Evolutionary conservation across 495 filamentous ascomycete genomes (phyloP), one percentile per base, ranked within the genome.

Genomic region (Penicillium fimorum): DNA sequence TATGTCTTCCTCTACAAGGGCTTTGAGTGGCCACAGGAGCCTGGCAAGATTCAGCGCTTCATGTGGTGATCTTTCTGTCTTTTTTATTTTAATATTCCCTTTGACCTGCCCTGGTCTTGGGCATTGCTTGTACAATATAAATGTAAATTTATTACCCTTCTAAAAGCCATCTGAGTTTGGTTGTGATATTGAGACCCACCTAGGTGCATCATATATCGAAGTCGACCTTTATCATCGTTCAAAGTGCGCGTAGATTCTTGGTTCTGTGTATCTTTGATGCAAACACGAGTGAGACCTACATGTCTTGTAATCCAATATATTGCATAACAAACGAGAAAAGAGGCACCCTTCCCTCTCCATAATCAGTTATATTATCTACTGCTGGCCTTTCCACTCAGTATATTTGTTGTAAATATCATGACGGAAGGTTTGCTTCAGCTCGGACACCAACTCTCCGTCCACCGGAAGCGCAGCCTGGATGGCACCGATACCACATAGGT

Each of bases 11-110:
- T 96, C 48, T 83, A 83, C 61, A 78, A 82, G 66, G 87, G 86
- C 2, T 97, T 96, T 67, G 80, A 83, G 59, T 97, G 93, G 93
- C 70, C 76, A 24, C 80, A 88, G 60, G 92, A 96, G 68, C 83
- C 79, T 29, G 91, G 91, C 29, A 85, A 78, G 62, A 72, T 90
- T 55, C 92, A 97, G 77, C 79, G 93, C 56, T 97, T 97, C 63
- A 90, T 97, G 88, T 97, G 92, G 92, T 96, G 59, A 75, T 61
- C 13, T 43, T 13, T 20, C 4, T 20, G 15, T 15, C 3, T 9
- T 10, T 18, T 5, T 29, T n/a, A 11, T 22, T 40, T 24, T 37
- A 5, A 17, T 32, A 3, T 37, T 5, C 3, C 11, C 10, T 12
- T n/a, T 9, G 18, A 4, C 35, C 6, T 37, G 11, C 22, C 18